These are phyloP conservation scores for Lachnellula hyalina DNA, from an alignment of 2,329 filamentous ascomycete species.

Conservation along the genomic window DNA sequence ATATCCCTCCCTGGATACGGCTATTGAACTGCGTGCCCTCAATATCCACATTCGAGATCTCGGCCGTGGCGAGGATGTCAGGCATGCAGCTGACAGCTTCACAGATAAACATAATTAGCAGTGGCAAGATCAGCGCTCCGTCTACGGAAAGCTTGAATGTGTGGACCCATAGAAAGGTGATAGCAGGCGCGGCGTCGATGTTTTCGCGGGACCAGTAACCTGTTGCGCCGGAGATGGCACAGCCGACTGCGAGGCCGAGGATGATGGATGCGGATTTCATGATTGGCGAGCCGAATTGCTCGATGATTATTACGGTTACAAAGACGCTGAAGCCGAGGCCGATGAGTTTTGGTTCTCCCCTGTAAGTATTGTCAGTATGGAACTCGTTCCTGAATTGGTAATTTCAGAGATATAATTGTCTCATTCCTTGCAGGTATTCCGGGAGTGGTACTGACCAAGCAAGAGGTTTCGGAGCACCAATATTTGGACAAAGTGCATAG, in stretches of 20 bases:
- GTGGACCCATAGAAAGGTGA: conserved; percentile 65
- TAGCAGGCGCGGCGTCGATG: conserved; percentile 56
- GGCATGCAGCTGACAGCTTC: conserved; percentile 56
- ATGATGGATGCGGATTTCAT: conserved; percentile 66
- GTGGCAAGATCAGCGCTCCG: conserved; percentile 58
- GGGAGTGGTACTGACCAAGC: conserved; percentile 36
- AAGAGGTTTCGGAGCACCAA: conserved; percentile 53
- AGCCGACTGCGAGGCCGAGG: conserved; percentile 58
- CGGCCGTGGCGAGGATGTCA: conserved; percentile 58
- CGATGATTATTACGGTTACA: conserved; percentile 60
- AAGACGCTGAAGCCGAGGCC: conserved; percentile 65
- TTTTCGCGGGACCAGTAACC: conserved; percentile 58
- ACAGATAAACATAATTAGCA: conserved; percentile 61
- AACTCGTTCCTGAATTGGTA: neutral
- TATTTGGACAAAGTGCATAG: conserved; percentile 52
- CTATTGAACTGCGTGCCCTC: conserved; percentile 60
- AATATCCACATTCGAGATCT: conserved; percentile 43
- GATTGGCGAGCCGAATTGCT: conserved; percentile 64
- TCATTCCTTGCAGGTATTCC: too few species aligned
- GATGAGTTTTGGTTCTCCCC: conserved; percentile 59
- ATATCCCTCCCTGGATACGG: conserved; percentile 63
- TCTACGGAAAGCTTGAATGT: conserved; percentile 63
- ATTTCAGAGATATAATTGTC: too few species aligned
- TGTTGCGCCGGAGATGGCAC: conserved; percentile 60
- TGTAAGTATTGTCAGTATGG: neutral